Evolutionary conservation across 2,329 filamentous ascomycete species (phyloP), one percentile per base, ranked within the genome.

Genomic region (Lomentospora prolificans): DNA sequence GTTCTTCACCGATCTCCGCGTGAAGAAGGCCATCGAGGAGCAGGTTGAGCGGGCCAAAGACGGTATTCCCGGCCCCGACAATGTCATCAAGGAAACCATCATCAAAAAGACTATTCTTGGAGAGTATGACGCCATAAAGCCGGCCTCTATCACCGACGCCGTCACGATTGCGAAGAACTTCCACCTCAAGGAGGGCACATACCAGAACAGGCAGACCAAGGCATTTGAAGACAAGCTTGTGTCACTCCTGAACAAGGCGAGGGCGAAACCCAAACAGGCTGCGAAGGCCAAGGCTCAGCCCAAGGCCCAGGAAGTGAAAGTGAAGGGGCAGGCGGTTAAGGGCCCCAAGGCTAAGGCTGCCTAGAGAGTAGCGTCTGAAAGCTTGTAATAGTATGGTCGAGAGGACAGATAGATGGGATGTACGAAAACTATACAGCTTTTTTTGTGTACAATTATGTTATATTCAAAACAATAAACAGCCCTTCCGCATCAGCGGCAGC

Each of bases 211-310:
- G 50, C 66, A 73, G 28, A 64, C 67, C 51, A 64, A 66, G 53
- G 64, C 61, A 39, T 75, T 75, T 56, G 67, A 74, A 65, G 65
- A 59, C 27, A 75, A 74, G 66, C 56, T 74, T 50, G 60, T 61
- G 41, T 64, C 67, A 51, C 57, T 73, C 10, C 22, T 59, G 27
- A 48, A 44, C 12, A 56, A 57, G 33, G 52, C 31, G 3, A 54
- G 56, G 27, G 30, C 48, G 8, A 57, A 30, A 44, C 51, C 30
- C 44, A 31, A 51, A 30, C 48, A 28, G 7, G 39, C 25, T 36
- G 25, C 17, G 31, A 48, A 41, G 39, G 55, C 22, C 10, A 44
- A 30, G 36, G n/a, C 22, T 41, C 6, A 36, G 41, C n/a, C n/a
- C n/a, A n/a, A n/a, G n/a, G n/a, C n/a, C n/a, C n/a, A n/a, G 19